These are phyloP conservation scores for Dothideomycetes sp. DNA, from an alignment of 2,329 filamentous ascomycete species.

Conservation along the genomic window DNA sequence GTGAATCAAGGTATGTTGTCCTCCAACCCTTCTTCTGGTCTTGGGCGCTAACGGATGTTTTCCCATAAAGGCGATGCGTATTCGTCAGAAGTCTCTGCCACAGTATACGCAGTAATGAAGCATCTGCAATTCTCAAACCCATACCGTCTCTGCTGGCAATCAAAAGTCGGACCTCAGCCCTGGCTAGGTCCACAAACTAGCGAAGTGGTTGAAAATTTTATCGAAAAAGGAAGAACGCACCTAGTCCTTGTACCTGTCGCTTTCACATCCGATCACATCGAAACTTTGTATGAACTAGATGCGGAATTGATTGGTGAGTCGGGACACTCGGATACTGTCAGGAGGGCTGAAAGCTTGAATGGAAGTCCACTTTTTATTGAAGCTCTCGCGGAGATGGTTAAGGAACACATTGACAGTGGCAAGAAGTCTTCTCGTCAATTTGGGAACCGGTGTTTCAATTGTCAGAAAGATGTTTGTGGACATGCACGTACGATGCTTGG, in stretches of 20 bases:
- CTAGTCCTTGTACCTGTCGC: constrained; percentile 88
- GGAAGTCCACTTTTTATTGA: constrained; percentile 83
- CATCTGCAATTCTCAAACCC: constrained; percentile 77
- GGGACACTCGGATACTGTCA: constrained; percentile 57
- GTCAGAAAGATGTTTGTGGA: neutral
- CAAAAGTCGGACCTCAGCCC: constrained; percentile 86
- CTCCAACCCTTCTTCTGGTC: neutral
- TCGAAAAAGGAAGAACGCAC: constrained; percentile 84
- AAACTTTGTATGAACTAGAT: constrained; percentile 91
- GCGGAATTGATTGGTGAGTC: constrained; percentile 88
- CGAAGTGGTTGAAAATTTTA: constrained; percentile 76
- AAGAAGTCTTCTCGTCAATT: neutral
- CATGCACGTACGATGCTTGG: constrained; percentile 12
- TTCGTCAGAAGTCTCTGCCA: constrained; percentile 88
- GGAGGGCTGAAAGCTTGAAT: constrained; percentile 85
- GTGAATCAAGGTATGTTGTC: constrained; percentile 57
- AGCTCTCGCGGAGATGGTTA: constrained; percentile 79
- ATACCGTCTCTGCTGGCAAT: constrained; percentile 97
- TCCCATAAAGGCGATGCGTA: constrained; percentile 70
- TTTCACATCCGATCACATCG: constrained; percentile 98
- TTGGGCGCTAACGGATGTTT: neutral
- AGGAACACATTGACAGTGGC: constrained; percentile 65
- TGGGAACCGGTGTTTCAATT: neutral
- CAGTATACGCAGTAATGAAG: constrained; percentile 94
- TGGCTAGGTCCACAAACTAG: constrained; percentile 94